Evolutionary conservation across 371 early-diverging fungal genomes (phyloP).

Genomic region (Nematocida sp.): DNA sequence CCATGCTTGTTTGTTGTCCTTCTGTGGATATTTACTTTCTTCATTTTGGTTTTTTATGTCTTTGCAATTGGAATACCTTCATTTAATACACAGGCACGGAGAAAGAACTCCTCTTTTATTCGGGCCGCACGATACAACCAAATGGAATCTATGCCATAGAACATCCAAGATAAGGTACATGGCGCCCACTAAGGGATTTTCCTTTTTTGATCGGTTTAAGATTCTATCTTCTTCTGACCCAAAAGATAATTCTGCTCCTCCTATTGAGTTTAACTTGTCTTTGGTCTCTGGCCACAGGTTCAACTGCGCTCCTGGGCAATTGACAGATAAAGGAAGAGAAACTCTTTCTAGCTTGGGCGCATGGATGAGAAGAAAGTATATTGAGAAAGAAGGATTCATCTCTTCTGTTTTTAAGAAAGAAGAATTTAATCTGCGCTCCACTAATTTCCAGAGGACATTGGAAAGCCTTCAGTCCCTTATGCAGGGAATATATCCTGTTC

Average conservation of each 20-base stretch:
- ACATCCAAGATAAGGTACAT: conserved; percentile 42
- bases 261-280: conserved; percentile 15
- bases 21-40: neutral
- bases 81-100: conserved; percentile 48
- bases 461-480: conserved; percentile 53
- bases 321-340: conserved; percentile 33
- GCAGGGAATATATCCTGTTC: conserved; percentile 37
- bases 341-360: conserved; percentile 32
- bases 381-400: conserved; percentile 13
- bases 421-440: conserved; percentile 40
- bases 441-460: conserved; percentile 52
- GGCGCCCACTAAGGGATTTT: conserved; percentile 1
- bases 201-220: conserved; percentile 15
- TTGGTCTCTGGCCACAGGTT: conserved; percentile 31
- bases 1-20: neutral
- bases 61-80: conserved; percentile 39
- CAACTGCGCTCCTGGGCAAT: conserved; percentile 54
- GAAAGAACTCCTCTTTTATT: conserved; percentile 51
- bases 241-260: conserved; percentile 1
- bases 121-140: conserved; percentile 50
- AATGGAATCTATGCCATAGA: conserved; percentile 50
- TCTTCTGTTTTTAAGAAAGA: conserved; percentile 15
- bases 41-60: conserved; percentile 41
- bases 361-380: conserved; percentile 39
- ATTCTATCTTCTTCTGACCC: conserved; percentile 7